Base-by-base conservation (phyloP, 371 early-diverging fungal species). In the Choanephora cucurbitarum region DNA sequence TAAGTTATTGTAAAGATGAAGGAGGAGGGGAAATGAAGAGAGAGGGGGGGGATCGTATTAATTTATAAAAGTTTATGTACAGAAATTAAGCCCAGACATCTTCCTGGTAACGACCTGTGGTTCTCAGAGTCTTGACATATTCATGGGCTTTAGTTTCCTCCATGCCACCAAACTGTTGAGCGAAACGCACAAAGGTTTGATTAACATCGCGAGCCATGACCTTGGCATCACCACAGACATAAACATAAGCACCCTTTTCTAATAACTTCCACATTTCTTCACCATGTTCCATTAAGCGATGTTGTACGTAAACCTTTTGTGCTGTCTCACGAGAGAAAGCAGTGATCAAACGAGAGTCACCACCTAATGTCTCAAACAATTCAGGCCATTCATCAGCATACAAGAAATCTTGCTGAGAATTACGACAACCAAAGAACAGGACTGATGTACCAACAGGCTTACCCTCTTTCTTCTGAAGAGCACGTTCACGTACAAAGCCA, bases 171-270 rank as follows among this genome's bases (percentile, higher is more conserved):
- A 72, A 71, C 17, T 75, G 63, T 49, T 73, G 69, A 15, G 92
- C 94, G 62, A 94, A 81, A 34, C 83, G 70, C 0, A 85, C 72
- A 47, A 96, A 80, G 4, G 81, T 75, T 32, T 74, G 66, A 50
- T 89, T 76, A 4, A 98, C 97, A 62, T 97, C 97, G 45, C 87
- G 84, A 17, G 96, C 97, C 99, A 98, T 98, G 57, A 83, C 77
- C 76, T 93, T 96, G 42, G 95, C 97, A 77, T 98, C 97, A 59
- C 97, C 96, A 65, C 96, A 96, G 42, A 98, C 90, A 62, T 95
- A 98, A 44, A 93, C 75, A 70, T 88, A 87, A 0, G 86, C 96
- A n/a, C 84, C 78, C 49, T 78, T 75, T 52, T 85, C 73, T 47
- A 96, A 62, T 59, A 92, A 62, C n/a, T 85, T 78, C 91, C 91